Conservation (phyloP, 306 rosid genomes). For the Abrus pulchellus region DNA sequence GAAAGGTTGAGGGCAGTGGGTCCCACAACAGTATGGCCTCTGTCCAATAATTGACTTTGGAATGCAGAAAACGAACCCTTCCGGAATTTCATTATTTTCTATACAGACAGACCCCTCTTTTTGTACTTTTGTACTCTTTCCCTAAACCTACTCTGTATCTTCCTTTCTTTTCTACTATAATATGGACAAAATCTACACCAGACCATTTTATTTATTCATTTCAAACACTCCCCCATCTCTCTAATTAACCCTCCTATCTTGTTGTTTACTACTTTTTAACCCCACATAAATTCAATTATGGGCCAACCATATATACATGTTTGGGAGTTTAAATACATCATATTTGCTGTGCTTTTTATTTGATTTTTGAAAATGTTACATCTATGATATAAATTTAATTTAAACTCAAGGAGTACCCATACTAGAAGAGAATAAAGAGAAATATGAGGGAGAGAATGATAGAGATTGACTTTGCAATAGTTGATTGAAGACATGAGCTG, state of each 20-base stretch:
- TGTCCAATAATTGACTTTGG: constrained; percentile 55
- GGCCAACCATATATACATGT: too few relatives aligned
- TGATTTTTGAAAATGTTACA: too few relatives aligned
- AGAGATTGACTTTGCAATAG: constrained; percentile 20
- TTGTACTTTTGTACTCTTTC: constrained; percentile 35
- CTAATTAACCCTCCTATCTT: background rate
- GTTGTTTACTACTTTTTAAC: too few relatives aligned
- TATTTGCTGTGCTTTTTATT: too few relatives aligned
- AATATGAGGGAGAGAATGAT: constrained; percentile 8
- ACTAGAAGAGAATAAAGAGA: background rate
- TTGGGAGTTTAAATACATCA: too few relatives aligned
- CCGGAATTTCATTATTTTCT: constrained; percentile 43
- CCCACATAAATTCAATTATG: too few relatives aligned
- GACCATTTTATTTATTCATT: background rate
- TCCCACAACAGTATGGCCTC: constrained; percentile 52
- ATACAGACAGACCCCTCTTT: constrained; percentile 15
- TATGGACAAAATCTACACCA: background rate
- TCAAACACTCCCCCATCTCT: background rate
- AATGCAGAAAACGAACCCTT: constrained; percentile 41
- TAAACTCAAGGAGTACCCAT: too few relatives aligned
- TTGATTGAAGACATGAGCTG: constrained; percentile 39
- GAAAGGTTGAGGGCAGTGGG: constrained; percentile 23
- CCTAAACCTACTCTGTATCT: background rate
- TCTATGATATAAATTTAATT: too few relatives aligned
- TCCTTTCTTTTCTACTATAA: background rate